Evolutionary conservation across 2,329 filamentous ascomycete genomes (phyloP).

Genomic region (Colletotrichum salicis): DNA sequence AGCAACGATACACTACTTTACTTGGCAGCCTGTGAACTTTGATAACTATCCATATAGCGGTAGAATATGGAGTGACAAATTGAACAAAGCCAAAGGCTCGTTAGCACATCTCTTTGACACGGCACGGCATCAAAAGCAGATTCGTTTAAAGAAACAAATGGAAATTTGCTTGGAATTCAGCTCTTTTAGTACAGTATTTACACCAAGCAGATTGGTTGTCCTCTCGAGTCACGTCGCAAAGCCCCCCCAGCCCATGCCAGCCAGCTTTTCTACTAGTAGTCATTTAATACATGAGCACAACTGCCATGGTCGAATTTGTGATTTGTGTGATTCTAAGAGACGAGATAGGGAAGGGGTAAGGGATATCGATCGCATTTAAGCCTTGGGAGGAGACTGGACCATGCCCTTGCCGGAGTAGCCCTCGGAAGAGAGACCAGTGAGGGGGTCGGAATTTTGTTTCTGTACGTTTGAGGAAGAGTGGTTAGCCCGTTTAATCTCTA

Average conservation of each 20-base stretch:
- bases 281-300: constrained; percentile 50
- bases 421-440: constrained; percentile 84
- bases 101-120: too few relatives aligned
- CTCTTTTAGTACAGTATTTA: constrained; percentile 58
- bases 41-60: background rate
- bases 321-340: constrained; percentile 36
- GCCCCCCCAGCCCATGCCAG: constrained; percentile 42
- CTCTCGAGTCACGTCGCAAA: constrained; percentile 45
- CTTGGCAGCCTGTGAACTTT: background rate
- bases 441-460: constrained; percentile 86
- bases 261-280: constrained; percentile 38
- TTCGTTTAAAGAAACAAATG: constrained; percentile 36
- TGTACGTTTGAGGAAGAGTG: constrained; percentile 49
- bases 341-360: constrained; percentile 29
- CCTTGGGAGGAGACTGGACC: constrained; percentile 75
- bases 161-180: constrained; percentile 48
- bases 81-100: too few relatives aligned
- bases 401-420: constrained; percentile 82
- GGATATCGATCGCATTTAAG: constrained; percentile 48
- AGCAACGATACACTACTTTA: background rate
- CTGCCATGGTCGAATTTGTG: constrained; percentile 33
- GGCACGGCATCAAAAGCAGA: background rate
- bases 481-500: too few relatives aligned
- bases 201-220: constrained; percentile 43
- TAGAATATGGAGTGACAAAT: too few relatives aligned